These are phyloP conservation scores for Dactylellina sp. DNA, from an alignment of 2,329 filamentous ascomycete species.

Conservation along the genomic window DNA sequence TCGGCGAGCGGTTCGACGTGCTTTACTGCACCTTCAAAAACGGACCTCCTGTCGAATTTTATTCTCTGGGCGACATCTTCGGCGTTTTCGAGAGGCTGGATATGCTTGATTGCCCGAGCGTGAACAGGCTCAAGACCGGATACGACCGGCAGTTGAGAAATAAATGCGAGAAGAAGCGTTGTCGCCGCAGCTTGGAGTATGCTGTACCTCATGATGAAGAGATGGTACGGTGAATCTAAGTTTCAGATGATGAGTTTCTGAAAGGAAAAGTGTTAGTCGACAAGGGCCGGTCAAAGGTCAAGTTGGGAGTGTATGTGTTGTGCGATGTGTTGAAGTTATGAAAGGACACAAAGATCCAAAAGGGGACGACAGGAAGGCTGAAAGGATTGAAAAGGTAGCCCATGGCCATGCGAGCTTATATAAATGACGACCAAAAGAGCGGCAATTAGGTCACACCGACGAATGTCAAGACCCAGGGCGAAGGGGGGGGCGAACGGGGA, in stretches of 20 bases:
- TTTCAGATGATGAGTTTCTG: not conserved
- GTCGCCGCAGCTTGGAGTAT: conserved; percentile 27
- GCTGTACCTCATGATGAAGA: conserved; percentile 34
- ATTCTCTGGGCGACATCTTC: conserved; percentile 26
- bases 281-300: not conserved
- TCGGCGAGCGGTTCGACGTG: conserved; percentile 2
- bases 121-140: conserved; percentile 30
- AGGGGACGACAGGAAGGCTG: conserved; percentile 15
- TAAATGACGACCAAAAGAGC: not conserved
- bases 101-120: conserved; percentile 29
- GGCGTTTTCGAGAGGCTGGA: conserved; percentile 18
- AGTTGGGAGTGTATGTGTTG: not conserved
- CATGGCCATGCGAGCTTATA: conserved; percentile 28
- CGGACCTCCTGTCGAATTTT: conserved; percentile 26
- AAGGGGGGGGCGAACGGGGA: conserved; percentile 8
- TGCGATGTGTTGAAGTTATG: conserved; percentile 28
- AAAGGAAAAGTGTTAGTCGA: not conserved
- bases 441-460: conserved; percentile 20
- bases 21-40: conserved; percentile 10
- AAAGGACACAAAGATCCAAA: not conserved
- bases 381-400: conserved; percentile 12
- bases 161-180: conserved; percentile 20
- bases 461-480: not conserved
- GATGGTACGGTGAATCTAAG: conserved; percentile 16
- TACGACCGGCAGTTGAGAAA: conserved; percentile 15